phyloP scores from a whole-genome alignment of 495 filamentous ascomycete genomes.

The Talaromyces nanjingensis region DNA sequence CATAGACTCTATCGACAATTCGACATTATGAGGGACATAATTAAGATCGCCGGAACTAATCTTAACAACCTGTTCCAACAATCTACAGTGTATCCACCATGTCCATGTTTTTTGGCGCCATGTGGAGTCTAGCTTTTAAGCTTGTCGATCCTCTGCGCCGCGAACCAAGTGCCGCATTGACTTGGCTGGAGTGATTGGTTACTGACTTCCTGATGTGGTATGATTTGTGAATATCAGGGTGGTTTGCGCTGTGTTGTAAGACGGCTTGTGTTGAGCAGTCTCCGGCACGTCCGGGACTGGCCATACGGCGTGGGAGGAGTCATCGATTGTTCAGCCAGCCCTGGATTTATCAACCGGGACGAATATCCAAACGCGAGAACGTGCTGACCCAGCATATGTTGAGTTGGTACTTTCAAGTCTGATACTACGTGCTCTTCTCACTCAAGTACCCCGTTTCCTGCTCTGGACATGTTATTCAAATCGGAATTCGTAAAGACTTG shows the following conservation, averaged over 20 bases:
- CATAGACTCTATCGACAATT: background rate
- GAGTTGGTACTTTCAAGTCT: too few species aligned
- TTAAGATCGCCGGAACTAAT: background rate
- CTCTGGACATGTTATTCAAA: too few species aligned
- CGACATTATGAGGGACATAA: background rate
- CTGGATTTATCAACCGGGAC: background rate
- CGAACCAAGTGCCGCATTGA: background rate
- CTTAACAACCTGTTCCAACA: background rate
- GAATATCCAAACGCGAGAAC: background rate
- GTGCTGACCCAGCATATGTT: background rate
- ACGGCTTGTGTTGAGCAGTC: background rate
- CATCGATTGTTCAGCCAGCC: background rate
- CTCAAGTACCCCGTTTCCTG: too few species aligned
- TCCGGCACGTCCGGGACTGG: background rate
- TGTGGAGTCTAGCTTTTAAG: slow-evolving; percentile 1
- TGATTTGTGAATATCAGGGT: background rate
- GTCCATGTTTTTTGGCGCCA: background rate
- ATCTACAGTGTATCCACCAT: background rate
- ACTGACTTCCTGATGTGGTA: background rate
- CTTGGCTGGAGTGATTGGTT: background rate
- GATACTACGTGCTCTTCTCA: too few species aligned
- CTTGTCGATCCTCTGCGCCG: background rate
- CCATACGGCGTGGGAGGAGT: background rate
- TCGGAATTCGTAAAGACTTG: background rate
- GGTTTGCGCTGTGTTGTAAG: background rate